phyloP scores from a whole-genome alignment of 2,329 filamentous ascomycete species.

The Helicocarpus griseus region DNA sequence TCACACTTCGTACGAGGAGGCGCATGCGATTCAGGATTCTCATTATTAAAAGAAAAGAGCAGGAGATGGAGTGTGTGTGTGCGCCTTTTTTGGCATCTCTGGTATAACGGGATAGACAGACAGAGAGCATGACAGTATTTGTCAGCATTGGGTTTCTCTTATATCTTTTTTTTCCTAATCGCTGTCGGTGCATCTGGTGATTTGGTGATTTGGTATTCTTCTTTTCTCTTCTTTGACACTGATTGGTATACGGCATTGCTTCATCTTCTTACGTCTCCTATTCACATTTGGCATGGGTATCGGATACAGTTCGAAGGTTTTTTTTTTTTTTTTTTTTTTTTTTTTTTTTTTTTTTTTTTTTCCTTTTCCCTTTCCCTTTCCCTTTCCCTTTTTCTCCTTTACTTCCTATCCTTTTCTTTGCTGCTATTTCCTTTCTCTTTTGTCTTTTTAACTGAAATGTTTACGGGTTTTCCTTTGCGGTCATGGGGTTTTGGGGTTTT shows the following conservation, averaged over 20 bases:
- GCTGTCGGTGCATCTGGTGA: neutral
- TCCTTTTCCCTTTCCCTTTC: neutral
- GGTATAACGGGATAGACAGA: neutral
- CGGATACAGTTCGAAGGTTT: neutral
- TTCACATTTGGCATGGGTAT: neutral
- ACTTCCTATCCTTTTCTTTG: neutral
- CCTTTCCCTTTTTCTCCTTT: neutral
- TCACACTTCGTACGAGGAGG: slow-evolving; percentile 13
- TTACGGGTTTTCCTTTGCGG: neutral
- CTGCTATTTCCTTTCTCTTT: too few species aligned
- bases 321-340: neutral
- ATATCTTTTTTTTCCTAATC: slow-evolving; percentile 4
- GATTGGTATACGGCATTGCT: neutral
- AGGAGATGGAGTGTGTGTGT: too few species aligned
- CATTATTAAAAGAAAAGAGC: slow-evolving; percentile 7
- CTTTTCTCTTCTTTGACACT: too few species aligned
- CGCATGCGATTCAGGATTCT: slow-evolving; percentile 9
- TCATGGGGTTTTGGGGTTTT: neutral
- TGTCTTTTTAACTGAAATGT: neutral
- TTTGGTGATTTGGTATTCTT: neutral
- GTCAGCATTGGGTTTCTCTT: too few species aligned
- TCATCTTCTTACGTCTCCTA: too few species aligned
- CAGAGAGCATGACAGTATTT: too few species aligned
- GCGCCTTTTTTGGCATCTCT: neutral
- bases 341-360: too few species aligned